These are phyloP conservation scores for Fraxinus cuspidata DNA, from an alignment of 257 asterid species.

Conservation along the genomic window DNA sequence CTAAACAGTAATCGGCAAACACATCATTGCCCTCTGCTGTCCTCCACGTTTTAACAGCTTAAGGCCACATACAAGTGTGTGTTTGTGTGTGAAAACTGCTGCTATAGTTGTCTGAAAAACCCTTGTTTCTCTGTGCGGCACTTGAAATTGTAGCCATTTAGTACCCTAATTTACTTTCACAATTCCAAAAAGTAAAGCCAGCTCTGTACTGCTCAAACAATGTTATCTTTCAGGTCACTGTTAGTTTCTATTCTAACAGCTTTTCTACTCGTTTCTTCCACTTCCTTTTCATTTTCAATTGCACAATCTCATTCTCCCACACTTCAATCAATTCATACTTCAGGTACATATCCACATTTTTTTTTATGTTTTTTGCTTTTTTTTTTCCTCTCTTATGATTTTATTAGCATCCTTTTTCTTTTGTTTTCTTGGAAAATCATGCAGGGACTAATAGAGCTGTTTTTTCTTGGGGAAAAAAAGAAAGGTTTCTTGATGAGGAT, in stretches of 20 bases:
- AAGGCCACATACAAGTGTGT: background rate
- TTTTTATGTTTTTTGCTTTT: background rate
- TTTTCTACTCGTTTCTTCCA: constrained; percentile 32
- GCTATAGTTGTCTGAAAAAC: background rate
- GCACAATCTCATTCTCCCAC: constrained; percentile 20
- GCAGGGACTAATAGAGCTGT: constrained; percentile 36
- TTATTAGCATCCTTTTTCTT: background rate
- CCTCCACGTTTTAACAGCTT: background rate
- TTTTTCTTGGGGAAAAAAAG: constrained; percentile 37
- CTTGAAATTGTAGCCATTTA: background rate
- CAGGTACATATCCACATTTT: constrained; percentile 40
- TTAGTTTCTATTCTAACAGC: constrained; percentile 27
- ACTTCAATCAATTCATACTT: constrained; percentile 27
- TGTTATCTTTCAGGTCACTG: constrained; percentile 36
- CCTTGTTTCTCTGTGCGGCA: background rate
- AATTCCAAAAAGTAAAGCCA: background rate
- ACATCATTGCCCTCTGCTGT: background rate
- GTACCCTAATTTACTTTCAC: background rate
- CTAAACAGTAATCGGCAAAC: background rate
- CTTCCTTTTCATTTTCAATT: constrained; percentile 30
- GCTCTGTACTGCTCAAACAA: constrained; percentile 21
- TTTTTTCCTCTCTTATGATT: background rate
- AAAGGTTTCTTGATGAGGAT: constrained; percentile 57
- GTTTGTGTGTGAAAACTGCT: background rate
- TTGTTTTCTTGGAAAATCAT: constrained; percentile 12